These are phyloP conservation scores for Marchantia paleacea DNA, from an alignment of 225 moss, liverwort and hornwort genomes.

Conservation along the genomic window DNA sequence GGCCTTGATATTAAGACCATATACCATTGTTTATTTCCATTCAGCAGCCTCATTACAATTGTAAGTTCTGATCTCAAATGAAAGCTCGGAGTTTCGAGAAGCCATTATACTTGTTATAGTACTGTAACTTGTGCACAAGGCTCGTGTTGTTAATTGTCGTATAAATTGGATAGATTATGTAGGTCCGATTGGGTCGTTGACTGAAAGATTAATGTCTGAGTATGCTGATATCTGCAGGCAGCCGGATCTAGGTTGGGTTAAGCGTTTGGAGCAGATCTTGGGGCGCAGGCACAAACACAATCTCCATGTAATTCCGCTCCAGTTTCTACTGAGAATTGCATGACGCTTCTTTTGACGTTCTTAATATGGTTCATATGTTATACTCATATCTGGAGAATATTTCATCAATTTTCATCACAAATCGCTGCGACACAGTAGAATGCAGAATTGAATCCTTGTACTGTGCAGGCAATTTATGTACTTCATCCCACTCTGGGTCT, in stretches of 20 bases:
- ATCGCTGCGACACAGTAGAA: not conserved
- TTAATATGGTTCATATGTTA: not conserved
- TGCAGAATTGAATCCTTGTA: not conserved
- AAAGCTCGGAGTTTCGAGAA: not conserved
- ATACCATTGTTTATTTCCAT: slow-evolving; percentile 94
- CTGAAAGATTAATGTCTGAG: not conserved
- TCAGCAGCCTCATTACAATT: slow-evolving; percentile 83
- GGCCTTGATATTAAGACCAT: slow-evolving; percentile 82
- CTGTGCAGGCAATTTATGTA: slow-evolving; percentile 79
- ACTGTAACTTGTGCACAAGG: not conserved
- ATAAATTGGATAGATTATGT: not conserved
- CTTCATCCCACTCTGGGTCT: slow-evolving; percentile 72
- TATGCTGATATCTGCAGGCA: slow-evolving; percentile 49
- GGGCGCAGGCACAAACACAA: slow-evolving; percentile 95
- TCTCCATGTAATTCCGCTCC: slow-evolving; percentile 60
- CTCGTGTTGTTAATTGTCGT: not conserved
- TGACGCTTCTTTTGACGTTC: not conserved
- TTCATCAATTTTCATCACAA: not conserved
- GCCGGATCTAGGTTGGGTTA: slow-evolving; percentile 92
- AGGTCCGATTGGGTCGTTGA: not conserved
- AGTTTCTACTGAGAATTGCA: not conserved
- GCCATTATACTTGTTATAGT: not conserved
- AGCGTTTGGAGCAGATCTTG: slow-evolving; percentile 92
- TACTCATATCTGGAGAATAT: not conserved
- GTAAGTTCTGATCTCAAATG: slow-evolving; percentile 44